A percentile compares a stretch with the other conserved stretches of the same genome.
phyloP scores from a whole-genome alignment of 306 rosid genomes.

The Arachis stenosperma region DNA sequence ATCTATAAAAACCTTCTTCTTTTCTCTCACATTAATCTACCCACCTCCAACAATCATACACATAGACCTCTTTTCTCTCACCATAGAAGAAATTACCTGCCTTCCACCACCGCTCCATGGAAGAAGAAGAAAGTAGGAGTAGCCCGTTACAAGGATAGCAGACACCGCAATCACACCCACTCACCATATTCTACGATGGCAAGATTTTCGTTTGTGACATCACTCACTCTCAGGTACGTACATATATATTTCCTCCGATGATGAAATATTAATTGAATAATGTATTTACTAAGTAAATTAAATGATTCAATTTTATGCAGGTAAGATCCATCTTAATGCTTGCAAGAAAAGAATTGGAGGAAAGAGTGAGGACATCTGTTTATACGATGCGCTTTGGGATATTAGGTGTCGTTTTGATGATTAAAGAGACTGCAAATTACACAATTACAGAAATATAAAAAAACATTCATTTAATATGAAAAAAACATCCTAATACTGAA shows the following conservation, averaged over 20 bases:
- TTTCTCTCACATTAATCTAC: no score
- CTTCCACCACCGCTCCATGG: conserved; percentile 35
- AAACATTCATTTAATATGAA: no score
- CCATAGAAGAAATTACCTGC: no score
- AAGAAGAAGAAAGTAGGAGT: conserved; percentile 23
- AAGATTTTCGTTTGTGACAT: conserved; percentile 61
- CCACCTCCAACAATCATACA: no score
- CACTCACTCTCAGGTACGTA: conserved; percentile 67
- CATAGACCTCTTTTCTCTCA: no score
- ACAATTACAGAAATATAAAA: no score
- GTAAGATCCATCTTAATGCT: conserved; percentile 51
- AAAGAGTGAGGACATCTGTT: conserved; percentile 40
- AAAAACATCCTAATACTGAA: no score
- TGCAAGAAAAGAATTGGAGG: conserved; percentile 57
- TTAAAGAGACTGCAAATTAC: no score
- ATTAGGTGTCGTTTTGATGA: no score
- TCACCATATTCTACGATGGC: conserved; percentile 76
- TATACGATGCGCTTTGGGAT: no score
- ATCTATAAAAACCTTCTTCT: no score
- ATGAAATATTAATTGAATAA: background rate
- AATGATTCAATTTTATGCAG: conserved; percentile 34
- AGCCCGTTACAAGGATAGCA: conserved; percentile 12
- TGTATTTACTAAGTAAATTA: background rate
- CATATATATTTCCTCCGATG: no score
- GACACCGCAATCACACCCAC: conserved; percentile 39